A percentile compares a stretch with the other conserved stretches of the same genome.
These are phyloP conservation scores for Trypanosoma congolense DNA, from an alignment of 208 protist genomes.

Conservation along the genomic window DNA sequence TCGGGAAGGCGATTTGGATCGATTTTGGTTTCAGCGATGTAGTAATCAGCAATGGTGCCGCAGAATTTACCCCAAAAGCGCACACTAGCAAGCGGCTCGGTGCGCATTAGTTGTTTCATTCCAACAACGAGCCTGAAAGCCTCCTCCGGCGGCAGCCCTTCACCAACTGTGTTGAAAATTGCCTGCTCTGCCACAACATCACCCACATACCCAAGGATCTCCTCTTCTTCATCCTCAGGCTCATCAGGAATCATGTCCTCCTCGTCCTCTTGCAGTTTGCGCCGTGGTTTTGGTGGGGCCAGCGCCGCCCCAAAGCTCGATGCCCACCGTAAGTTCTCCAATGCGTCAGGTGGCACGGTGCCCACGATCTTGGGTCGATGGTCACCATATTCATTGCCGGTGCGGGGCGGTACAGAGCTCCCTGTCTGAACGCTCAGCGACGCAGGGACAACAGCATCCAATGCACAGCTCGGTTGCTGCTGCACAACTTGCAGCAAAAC, in stretches of 20 bases:
- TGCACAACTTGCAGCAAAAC: conserved; percentile 70
- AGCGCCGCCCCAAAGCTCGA: conserved; percentile 63
- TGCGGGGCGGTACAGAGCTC: conserved; percentile 52
- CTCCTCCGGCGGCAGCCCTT: conserved; percentile 73
- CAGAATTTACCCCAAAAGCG: conserved; percentile 89
- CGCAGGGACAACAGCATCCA: conserved; percentile 63
- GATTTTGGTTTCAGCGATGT: conserved; percentile 82
- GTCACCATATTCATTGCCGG: conserved; percentile 54
- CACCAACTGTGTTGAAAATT: conserved; percentile 77
- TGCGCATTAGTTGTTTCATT: conserved; percentile 78
- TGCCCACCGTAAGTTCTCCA: conserved; percentile 68
- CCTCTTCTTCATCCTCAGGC: conserved; percentile 42
- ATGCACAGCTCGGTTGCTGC: conserved; percentile 56
- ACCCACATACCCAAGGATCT: conserved; percentile 55
- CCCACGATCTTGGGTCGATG: conserved; percentile 45
- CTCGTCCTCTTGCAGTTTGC: conserved; percentile 50
- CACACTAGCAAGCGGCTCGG: conserved; percentile 73
- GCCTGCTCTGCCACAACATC: conserved; percentile 83
- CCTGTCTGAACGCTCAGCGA: conserved; percentile 73
- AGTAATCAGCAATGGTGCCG: conserved; percentile 79
- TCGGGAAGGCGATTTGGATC: conserved; percentile 70
- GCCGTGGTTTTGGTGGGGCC: conserved; percentile 60
- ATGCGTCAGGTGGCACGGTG: conserved; percentile 52
- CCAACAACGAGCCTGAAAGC: conserved; percentile 80
- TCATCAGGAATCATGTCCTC: conserved; percentile 50